A percentile compares a stretch with the other conserved stretches of the same genome.
Conservation (phyloP, 176 grass and related monocot species). For the Carex scoparia region DNA sequence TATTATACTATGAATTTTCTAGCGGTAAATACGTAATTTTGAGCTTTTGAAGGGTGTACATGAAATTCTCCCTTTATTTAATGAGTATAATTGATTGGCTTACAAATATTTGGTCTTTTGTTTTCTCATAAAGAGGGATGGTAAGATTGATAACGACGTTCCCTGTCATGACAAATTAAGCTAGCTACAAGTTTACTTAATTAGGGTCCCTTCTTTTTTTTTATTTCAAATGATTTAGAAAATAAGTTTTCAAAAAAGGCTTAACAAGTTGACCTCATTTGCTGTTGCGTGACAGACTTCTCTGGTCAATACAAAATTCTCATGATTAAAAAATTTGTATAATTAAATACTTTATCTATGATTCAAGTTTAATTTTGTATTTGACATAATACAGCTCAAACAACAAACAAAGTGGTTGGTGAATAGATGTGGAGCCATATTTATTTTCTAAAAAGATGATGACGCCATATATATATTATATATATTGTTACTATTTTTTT, state of each 20-base stretch:
- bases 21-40: too few relatives aligned
- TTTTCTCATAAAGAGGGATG: not conserved
- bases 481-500: too few relatives aligned
- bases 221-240: not conserved
- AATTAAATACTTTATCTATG: too few relatives aligned
- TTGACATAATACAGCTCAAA: too few relatives aligned
- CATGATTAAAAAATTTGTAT: not conserved
- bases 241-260: not conserved
- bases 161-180: not conserved
- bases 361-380: too few relatives aligned
- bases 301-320: not conserved
- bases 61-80: too few relatives aligned
- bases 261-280: not conserved
- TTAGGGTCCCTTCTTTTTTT: not conserved
- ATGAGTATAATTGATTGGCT: not conserved
- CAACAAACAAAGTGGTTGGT: too few relatives aligned
- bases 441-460: too few relatives aligned
- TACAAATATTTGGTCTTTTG: slow-evolving; percentile 4
- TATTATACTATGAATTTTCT: too few relatives aligned
- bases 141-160: not conserved
- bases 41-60: too few relatives aligned
- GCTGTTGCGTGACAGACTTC: not conserved
- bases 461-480: too few relatives aligned
- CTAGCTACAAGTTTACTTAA: not conserved
- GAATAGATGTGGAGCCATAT: too few relatives aligned